Evolutionary conservation across 2,329 filamentous ascomycete species (phyloP).

Genomic region (Reticulascus tulasneorum): DNA sequence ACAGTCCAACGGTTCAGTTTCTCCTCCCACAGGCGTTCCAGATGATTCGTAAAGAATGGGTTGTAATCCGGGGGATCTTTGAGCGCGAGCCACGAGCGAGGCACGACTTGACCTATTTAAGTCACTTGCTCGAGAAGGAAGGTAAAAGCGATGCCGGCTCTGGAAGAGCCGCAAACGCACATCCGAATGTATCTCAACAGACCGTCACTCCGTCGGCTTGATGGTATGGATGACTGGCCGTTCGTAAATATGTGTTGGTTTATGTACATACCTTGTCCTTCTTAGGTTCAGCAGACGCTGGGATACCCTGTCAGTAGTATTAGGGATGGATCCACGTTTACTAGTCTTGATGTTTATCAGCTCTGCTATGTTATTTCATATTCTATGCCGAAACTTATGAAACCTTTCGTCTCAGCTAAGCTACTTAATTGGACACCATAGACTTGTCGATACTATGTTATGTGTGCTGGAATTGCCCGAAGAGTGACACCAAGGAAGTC

Average conservation of each 20-base stretch:
- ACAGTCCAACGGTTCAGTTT: slow-evolving; percentile 63
- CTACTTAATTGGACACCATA: too few relatives aligned
- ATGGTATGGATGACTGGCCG: too few relatives aligned
- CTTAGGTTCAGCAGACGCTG: too few relatives aligned
- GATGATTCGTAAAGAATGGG: slow-evolving; percentile 69
- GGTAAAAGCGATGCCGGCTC: slow-evolving; percentile 17
- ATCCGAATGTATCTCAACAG: slow-evolving; percentile 1
- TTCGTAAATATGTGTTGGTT: too few relatives aligned
- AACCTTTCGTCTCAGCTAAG: too few relatives aligned
- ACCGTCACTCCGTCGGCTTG: slow-evolving; percentile 10
- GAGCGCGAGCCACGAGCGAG: slow-evolving; percentile 61
- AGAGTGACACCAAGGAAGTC: too few relatives aligned
- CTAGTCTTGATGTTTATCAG: neutral
- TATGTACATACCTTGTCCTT: too few relatives aligned
- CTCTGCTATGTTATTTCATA: too few relatives aligned
- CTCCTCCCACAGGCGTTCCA: slow-evolving; percentile 64
- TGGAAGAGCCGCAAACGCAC: slow-evolving; percentile 2
- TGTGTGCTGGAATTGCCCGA: too few relatives aligned
- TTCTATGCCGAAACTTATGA: too few relatives aligned
- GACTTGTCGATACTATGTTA: too few relatives aligned
- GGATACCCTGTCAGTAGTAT: too few relatives aligned
- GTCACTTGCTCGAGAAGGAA: slow-evolving; percentile 50
- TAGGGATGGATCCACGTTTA: neutral
- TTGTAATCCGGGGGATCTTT: slow-evolving; percentile 66
- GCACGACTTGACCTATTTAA: slow-evolving; percentile 57